Evolutionary conservation across 2,329 filamentous ascomycete species (phyloP).

Genomic region (Paecilomyces sp.): DNA sequence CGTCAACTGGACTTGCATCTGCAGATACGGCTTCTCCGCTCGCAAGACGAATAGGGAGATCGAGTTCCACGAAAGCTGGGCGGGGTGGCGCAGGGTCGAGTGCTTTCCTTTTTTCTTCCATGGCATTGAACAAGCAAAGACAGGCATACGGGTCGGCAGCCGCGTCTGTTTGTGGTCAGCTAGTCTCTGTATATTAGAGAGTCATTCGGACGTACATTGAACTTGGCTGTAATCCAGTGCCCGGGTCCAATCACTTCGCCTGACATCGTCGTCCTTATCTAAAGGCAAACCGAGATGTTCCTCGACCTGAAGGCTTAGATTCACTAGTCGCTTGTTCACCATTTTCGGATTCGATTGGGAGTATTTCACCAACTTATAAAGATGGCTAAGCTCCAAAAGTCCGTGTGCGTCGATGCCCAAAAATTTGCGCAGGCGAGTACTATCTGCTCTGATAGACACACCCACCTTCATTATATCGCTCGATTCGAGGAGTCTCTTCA

Average conservation of each 20-base stretch:
- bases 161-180: constrained; percentile 48
- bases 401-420: constrained; percentile 59
- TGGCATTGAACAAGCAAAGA: constrained; percentile 61
- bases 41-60: constrained; percentile 54
- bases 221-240: constrained; percentile 59
- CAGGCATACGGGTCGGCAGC: constrained; percentile 80
- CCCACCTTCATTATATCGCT: constrained; percentile 65
- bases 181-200: background rate
- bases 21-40: constrained; percentile 26
- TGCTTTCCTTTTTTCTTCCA: constrained; percentile 61
- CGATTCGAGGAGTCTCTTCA: constrained; percentile 67
- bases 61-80: constrained; percentile 61
- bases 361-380: constrained; percentile 71
- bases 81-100: constrained; percentile 64
- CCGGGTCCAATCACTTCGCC: constrained; percentile 67
- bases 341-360: constrained; percentile 45
- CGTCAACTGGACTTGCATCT: constrained; percentile 3
- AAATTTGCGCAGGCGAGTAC: constrained; percentile 59
- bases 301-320: constrained; percentile 62
- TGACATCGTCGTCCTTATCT: constrained; percentile 63
- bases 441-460: constrained; percentile 66
- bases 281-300: constrained; percentile 67
- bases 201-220: constrained; percentile 51
- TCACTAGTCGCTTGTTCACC: constrained; percentile 61
- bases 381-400: constrained; percentile 72